phyloP scores from a whole-genome alignment of 148 eudicot species.

The Gaultheria prostrata region DNA sequence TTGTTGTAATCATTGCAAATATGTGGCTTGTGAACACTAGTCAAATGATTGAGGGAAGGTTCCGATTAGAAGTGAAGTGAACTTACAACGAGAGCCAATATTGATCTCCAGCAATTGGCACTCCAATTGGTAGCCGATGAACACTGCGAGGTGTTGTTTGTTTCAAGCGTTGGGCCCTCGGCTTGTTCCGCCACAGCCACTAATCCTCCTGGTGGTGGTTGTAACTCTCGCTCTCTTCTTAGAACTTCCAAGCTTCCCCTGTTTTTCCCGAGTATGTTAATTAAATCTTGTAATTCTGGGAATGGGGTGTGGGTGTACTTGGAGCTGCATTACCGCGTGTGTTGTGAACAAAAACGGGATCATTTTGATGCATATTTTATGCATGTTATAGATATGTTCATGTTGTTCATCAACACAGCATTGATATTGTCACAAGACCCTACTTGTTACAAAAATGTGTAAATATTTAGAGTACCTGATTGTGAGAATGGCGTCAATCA shows the following conservation, averaged over 20 bases:
- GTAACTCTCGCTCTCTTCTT: neutral
- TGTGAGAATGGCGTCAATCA: slow-evolving; percentile 41
- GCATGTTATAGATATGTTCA: neutral
- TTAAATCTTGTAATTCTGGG: neutral
- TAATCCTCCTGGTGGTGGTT: neutral
- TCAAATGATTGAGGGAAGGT: neutral
- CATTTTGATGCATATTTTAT: neutral
- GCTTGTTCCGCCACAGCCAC: neutral
- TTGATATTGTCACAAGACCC: too few relatives aligned
- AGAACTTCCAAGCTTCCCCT: slow-evolving; percentile 12
- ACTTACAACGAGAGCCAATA: slow-evolving; percentile 4
- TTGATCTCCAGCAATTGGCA: neutral
- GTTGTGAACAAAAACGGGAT: neutral
- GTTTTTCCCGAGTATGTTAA: neutral
- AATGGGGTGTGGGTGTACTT: neutral
- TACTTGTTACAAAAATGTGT: too few relatives aligned
- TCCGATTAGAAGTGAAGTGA: neutral
- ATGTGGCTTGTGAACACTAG: neutral
- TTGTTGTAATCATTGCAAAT: too few relatives aligned
- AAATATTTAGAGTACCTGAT: slow-evolving; percentile 43
- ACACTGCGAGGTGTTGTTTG: too few relatives aligned
- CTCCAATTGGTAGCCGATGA: neutral
- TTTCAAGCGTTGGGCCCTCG: neutral
- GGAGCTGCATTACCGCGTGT: neutral
- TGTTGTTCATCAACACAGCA: neutral